Base-by-base conservation (phyloP, 495 filamentous ascomycete species). In the Aspergillus bertholletiae region DNA sequence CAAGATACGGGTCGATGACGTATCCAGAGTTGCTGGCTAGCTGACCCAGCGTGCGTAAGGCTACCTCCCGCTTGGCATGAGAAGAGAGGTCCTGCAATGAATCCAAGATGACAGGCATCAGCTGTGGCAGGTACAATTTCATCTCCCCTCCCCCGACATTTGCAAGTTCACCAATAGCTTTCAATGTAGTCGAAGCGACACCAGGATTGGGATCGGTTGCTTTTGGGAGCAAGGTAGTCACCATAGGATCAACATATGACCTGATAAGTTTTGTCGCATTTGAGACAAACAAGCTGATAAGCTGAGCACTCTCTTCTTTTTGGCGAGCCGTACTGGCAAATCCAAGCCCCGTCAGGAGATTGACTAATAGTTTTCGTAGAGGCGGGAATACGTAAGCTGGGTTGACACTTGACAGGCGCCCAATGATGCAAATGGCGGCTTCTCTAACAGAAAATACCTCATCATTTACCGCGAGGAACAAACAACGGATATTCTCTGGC, bases 321-420 rank as follows among this genome's bases (percentile, higher is more conserved):
- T 90, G 93, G 28, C 89, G 85, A 37, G 92, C 80, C 32, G 90
- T 91, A 64, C 92, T 93, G n/a, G 93, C 93, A 67, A 95, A 96
- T 57, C 94, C 90, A 30, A 99, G 83, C 61, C 96, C 92, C 18
- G 92, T 97, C 49, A 97, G 80, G 65, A 97, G 84, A 74, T 97
- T 96, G 55, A 99, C 92, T 27, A 99, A 80, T 40, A 92, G 84
- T 68, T 99, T 99, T 41, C 94, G 83, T 26, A 99, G 69, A 0
- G 92, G 91, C 5, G 94, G 94, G 61, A 97, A 94, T 53, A 99
- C 92, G 73, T 97, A 97, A 45, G 94, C 94, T 6, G 94, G 94
- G 61, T 99, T 99, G 55, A 92, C 84, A 39, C 80, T 81, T 2
- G 95, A 94, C 32, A 99, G 80, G 7, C 94, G 89, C 13, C 94